A percentile compares a stretch with the other conserved stretches of the same genome.
Evolutionary conservation across 2,329 filamentous ascomycete genomes (phyloP).

Genomic region (Fusarium sulawesiense): DNA sequence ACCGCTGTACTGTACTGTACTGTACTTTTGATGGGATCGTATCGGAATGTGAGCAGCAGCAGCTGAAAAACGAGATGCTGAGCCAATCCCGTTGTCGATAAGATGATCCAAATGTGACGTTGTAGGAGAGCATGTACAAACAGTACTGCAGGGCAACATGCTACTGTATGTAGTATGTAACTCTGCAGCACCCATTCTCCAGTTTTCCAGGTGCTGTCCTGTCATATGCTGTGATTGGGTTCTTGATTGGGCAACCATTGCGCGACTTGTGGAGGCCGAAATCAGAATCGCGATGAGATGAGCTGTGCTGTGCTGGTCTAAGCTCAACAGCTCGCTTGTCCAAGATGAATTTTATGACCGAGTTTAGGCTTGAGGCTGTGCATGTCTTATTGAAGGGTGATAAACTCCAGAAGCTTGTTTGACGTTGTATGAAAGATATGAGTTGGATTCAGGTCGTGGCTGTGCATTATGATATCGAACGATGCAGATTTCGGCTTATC

Average conservation of each 20-base stretch:
- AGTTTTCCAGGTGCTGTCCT: slow-evolving; percentile 23
- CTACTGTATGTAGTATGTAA: not conserved
- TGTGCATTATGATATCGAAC: slow-evolving; percentile 7
- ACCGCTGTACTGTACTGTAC: slow-evolving; percentile 1
- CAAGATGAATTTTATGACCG: slow-evolving; percentile 5
- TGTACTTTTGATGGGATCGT: slow-evolving; percentile 12
- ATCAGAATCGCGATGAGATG: slow-evolving; percentile 31
- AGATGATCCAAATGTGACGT: slow-evolving; percentile 35
- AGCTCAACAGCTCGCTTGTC: slow-evolving; percentile 9
- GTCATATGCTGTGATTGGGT: slow-evolving; percentile 17
- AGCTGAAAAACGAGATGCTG: slow-evolving; percentile 31
- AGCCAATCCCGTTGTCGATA: slow-evolving; percentile 17
- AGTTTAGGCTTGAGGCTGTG: slow-evolving; percentile 17
- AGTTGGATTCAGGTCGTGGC: slow-evolving; percentile 8
- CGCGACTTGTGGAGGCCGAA: slow-evolving; percentile 23
- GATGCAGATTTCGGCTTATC: not conserved
- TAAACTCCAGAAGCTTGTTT: slow-evolving; percentile 16
- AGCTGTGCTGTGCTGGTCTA: not conserved
- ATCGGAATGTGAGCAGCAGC: slow-evolving; percentile 3
- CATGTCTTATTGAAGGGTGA: not conserved
- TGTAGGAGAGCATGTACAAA: not conserved
- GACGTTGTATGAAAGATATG: not conserved
- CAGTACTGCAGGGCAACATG: not conserved
- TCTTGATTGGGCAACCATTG: slow-evolving; percentile 38
- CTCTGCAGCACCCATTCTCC: slow-evolving; percentile 11